These are phyloP conservation scores for Alternaria incomplexa DNA, from an alignment of 2,329 filamentous ascomycete genomes.

Conservation along the genomic window DNA sequence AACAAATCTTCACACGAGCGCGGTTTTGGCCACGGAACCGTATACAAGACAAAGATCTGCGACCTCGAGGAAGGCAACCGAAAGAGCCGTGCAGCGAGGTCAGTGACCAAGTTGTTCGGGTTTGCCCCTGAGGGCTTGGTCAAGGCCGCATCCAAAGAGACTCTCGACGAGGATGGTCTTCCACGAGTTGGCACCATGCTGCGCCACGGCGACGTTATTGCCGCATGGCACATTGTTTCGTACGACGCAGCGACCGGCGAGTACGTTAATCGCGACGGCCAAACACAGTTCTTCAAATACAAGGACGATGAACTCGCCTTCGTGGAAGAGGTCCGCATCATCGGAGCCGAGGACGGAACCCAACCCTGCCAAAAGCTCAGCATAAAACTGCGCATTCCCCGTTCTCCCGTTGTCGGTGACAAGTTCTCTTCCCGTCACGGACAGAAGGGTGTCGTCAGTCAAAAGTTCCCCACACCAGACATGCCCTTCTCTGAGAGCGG, in stretches of 20 bases:
- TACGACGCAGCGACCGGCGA: slow-evolving; percentile 74
- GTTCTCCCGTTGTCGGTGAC: slow-evolving; percentile 92
- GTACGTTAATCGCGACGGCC: slow-evolving; percentile 82
- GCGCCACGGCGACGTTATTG: slow-evolving; percentile 81
- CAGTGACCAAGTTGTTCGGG: slow-evolving; percentile 83
- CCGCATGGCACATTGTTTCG: slow-evolving; percentile 87
- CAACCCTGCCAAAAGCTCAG: slow-evolving; percentile 88
- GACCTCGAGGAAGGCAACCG: slow-evolving; percentile 79
- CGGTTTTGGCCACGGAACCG: slow-evolving; percentile 92
- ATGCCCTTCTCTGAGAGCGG: slow-evolving; percentile 98
- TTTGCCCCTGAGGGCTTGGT: slow-evolving; percentile 81
- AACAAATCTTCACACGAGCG: slow-evolving; percentile 97
- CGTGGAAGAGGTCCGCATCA: slow-evolving; percentile 89
- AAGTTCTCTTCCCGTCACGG: slow-evolving; percentile 99
- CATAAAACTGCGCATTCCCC: slow-evolving; percentile 90
- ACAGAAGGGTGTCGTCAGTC: slow-evolving; percentile 95
- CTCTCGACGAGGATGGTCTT: slow-evolving; percentile 86
- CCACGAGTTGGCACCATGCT: slow-evolving; percentile 80
- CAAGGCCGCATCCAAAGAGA: slow-evolving; percentile 71
- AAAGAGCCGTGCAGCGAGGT: slow-evolving; percentile 68
- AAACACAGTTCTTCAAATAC: slow-evolving; percentile 90
- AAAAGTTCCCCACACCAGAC: slow-evolving; percentile 91
- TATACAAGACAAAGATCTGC: slow-evolving; percentile 97
- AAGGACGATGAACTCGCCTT: slow-evolving; percentile 89
- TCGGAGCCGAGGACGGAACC: slow-evolving; percentile 81